Conservation (phyloP, 192 early-diverging fungal species). For the Backusella tuberculispora region DNA sequence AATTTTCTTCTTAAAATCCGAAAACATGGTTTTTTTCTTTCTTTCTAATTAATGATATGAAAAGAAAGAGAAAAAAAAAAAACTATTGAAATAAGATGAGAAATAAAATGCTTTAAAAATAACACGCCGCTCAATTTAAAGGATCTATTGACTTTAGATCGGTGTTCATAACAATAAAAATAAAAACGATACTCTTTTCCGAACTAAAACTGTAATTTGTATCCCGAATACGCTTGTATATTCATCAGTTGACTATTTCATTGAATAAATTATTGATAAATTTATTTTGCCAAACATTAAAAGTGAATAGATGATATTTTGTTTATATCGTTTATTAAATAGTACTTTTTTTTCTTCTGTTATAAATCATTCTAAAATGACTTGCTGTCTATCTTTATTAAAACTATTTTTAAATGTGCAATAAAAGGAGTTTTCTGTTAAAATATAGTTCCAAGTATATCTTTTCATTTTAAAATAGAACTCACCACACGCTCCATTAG, state of each 20-base stretch:
- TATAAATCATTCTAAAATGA: background rate
- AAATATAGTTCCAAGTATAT: background rate
- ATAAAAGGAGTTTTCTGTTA: background rate
- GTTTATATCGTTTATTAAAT: background rate
- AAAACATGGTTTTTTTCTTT: background rate
- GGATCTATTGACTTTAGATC: constrained; percentile 8
- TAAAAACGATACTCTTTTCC: constrained; percentile 1
- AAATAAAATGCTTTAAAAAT: constrained; percentile 7
- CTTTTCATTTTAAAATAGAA: background rate
- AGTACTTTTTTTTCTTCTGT: constrained; percentile 3
- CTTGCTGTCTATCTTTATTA: background rate
- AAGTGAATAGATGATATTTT: background rate
- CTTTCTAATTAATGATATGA: background rate
- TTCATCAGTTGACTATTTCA: background rate
- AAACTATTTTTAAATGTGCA: constrained; percentile 8
- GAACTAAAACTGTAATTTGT: constrained; percentile 9
- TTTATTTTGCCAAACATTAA: constrained; percentile 11
- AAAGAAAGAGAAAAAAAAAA: background rate
- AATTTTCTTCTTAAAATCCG: constrained; percentile 2
- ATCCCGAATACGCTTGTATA: background rate
- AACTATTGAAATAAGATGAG: background rate
- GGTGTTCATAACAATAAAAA: constrained; percentile 13
- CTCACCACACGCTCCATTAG: constrained; percentile 1
- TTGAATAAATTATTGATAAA: too few species aligned
- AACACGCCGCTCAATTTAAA: background rate